These are phyloP conservation scores for Nothomitra cinnamomea DNA, from an alignment of 2,329 filamentous ascomycete genomes.

Conservation along the genomic window DNA sequence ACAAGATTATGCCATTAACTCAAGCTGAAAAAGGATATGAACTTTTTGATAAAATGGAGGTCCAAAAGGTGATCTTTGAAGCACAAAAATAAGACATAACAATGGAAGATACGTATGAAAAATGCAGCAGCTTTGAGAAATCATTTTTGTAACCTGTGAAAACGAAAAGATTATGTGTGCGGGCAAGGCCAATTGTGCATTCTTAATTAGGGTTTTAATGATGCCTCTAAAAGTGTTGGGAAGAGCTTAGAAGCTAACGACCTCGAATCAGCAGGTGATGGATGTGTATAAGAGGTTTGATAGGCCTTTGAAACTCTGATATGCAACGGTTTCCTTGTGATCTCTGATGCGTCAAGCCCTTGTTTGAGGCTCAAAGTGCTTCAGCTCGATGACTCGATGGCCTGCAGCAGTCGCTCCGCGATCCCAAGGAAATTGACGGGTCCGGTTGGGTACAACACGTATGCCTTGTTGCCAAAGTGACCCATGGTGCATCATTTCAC, in stretches of 20 bases:
- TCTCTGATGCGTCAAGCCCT: background rate
- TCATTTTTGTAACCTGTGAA: too few relatives aligned
- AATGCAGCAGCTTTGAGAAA: too few relatives aligned
- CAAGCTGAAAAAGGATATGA: constrained; percentile 52
- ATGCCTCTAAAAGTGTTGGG: too few relatives aligned
- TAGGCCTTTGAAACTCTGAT: too few relatives aligned
- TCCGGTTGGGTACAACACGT: background rate
- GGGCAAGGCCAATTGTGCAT: too few relatives aligned
- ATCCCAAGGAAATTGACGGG: background rate
- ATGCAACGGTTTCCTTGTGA: too few relatives aligned
- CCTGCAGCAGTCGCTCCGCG: background rate
- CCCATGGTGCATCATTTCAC: background rate
- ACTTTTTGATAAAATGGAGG: constrained; percentile 55
- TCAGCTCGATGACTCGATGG: background rate
- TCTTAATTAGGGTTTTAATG: too few relatives aligned
- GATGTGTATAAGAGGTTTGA: too few relatives aligned
- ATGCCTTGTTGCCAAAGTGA: background rate
- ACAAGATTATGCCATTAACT: constrained; percentile 54
- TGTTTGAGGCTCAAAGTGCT: background rate
- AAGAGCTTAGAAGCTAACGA: too few relatives aligned
- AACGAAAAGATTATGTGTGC: too few relatives aligned
- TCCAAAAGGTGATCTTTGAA: constrained; percentile 53
- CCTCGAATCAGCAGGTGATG: too few relatives aligned
- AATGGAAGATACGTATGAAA: too few relatives aligned
- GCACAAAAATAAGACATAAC: background rate